A percentile compares a stretch with the other conserved stretches of the same genome.
Conservation (phyloP, 208 protist genomes). For the Tritrichomonas foetus region DNA sequence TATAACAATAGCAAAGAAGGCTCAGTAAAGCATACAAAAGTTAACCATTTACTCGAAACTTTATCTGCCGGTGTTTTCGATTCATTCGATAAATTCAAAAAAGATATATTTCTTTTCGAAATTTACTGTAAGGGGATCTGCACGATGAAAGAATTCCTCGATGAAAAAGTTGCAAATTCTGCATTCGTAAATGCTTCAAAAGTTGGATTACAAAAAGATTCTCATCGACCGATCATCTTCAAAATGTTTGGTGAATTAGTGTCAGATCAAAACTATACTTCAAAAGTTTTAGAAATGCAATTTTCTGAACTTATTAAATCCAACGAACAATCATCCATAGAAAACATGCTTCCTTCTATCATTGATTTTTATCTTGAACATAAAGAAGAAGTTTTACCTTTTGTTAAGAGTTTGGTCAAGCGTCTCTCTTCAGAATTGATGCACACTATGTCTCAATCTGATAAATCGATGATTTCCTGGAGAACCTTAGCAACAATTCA, state of each 20-base stretch:
- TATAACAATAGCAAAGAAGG: neutral
- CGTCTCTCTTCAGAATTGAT: neutral
- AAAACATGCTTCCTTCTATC: neutral
- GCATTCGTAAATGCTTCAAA: neutral
- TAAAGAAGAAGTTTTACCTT: neutral
- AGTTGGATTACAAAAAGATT: neutral
- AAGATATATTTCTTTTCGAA: neutral
- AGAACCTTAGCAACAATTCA: neutral
- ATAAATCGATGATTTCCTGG: neutral
- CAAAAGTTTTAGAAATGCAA: neutral
- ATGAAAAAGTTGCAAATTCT: neutral
- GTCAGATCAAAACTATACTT: neutral
- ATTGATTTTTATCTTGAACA: neutral
- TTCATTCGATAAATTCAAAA: constrained; percentile 39
- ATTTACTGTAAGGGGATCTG: neutral
- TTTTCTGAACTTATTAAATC: neutral
- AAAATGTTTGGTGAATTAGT: neutral
- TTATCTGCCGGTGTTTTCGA: neutral
- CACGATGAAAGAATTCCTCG: neutral
- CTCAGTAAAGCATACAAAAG: neutral
- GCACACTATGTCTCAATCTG: neutral
- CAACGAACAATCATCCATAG: neutral
- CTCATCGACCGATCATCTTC: neutral
- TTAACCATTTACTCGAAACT: neutral
- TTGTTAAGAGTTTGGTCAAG: neutral